phyloP scores from a whole-genome alignment of 164 flowering plant species.

The Santalum album region DNA sequence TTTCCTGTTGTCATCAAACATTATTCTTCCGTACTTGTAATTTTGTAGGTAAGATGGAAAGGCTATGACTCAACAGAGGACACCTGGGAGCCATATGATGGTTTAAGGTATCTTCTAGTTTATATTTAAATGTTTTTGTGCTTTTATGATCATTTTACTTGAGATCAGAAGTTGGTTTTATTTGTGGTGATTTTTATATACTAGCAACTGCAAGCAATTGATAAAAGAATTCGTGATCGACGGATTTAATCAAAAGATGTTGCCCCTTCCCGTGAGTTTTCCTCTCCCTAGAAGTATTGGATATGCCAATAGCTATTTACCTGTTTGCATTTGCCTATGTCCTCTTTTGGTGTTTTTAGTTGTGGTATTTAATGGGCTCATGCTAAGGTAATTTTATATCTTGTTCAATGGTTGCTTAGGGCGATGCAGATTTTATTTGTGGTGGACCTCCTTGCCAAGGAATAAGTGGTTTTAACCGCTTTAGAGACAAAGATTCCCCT shows the following conservation, averaged over 20 bases:
- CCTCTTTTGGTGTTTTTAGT: too few species aligned
- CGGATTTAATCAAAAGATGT: slow-evolving; percentile 36
- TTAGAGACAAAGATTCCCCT: slow-evolving; percentile 44
- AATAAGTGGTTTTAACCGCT: slow-evolving; percentile 78
- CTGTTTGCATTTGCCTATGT: too few species aligned
- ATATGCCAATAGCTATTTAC: too few species aligned
- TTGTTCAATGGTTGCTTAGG: slow-evolving; percentile 28
- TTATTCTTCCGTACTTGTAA: not conserved
- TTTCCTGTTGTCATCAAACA: too few species aligned
- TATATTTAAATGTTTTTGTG: not conserved
- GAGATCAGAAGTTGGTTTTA: too few species aligned
- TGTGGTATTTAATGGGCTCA: not conserved
- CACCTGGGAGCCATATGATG: slow-evolving; percentile 61
- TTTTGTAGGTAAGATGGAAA: slow-evolving; percentile 54
- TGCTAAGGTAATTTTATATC: too few species aligned
- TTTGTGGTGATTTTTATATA: not conserved
- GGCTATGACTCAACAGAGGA: slow-evolving; percentile 41
- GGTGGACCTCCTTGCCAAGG: slow-evolving; percentile 99
- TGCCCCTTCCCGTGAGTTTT: slow-evolving; percentile 67
- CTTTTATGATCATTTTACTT: not conserved
- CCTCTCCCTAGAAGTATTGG: not conserved
- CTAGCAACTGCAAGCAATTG: slow-evolving; percentile 45
- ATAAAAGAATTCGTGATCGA: slow-evolving; percentile 40
- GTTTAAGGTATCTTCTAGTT: slow-evolving; percentile 32
- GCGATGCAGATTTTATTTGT: slow-evolving; percentile 73